Base-by-base conservation (phyloP, 2,329 filamentous ascomycete species). In the Talaromyces albobiverticillius region DNA sequence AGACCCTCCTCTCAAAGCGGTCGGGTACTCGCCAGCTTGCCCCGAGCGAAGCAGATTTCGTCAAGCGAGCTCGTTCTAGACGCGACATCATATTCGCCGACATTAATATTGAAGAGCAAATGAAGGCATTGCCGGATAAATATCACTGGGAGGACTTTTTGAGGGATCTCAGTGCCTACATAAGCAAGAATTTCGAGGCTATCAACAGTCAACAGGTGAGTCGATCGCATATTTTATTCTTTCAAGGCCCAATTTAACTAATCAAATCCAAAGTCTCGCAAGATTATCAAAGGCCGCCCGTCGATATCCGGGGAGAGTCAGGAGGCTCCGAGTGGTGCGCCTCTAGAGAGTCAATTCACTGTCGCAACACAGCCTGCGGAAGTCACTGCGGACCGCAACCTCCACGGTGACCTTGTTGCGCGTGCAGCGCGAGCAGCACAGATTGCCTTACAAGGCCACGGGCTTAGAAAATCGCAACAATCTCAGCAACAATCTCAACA, bases 71-170 rank as follows among this genome's bases (percentile, higher is more conserved):
- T 45, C 70, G 74, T 32, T 78, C 77, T 13, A 76, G 84, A 32
- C 79, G 81, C 51, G 78, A 82, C 31, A 82, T 82, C 56, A 73
- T 87, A 3, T 72, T 84, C 32, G 75, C 73, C 34, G 79, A 83
- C 38, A 71, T 79, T n/a, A 74, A 78, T 53, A 76, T 79, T 56
- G 70, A 74, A 40, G 79, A 79, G 26, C 73, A 74, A 4, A 66
- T 79, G 49, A 71, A 71, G 47, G 71, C 75, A 20, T 65, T 87
- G 32, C 79, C 80, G 0, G 78, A 82, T 59, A 83, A 80, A 61
- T 86, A 85, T 60, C 76, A 79, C 26, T 87, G 84, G 84, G 79
- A 81, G 48, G 81, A 84, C 55, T 86, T 87, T 55, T 70, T 86
- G 14, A 76, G 78, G 20, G 81, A 83, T 57, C 76, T 86, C 14